These are phyloP conservation scores for Trichosporon sp. DNA, from an alignment of 1,284 basidiomycete genomes.

Conservation along the genomic window DNA sequence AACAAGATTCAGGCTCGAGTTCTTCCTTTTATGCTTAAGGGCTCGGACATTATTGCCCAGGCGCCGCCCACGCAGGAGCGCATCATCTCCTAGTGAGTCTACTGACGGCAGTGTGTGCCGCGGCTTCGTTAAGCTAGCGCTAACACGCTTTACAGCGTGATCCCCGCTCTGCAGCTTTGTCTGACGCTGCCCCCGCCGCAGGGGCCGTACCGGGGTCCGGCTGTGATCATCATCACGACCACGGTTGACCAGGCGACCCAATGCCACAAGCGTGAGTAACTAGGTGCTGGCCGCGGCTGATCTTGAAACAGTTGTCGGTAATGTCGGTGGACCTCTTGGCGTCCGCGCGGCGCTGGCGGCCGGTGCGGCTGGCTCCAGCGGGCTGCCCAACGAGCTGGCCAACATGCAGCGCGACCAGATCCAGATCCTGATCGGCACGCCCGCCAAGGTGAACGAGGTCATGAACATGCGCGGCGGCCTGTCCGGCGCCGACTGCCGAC, in stretches of 20 bases:
- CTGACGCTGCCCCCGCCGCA: conserved; percentile 57
- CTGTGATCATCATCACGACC: conserved; percentile 89
- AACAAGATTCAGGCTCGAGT: conserved; percentile 98
- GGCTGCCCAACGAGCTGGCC: conserved; percentile 72
- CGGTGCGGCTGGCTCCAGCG: conserved; percentile 62
- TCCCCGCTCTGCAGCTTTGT: conserved; percentile 84
- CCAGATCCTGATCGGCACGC: conserved; percentile 93
- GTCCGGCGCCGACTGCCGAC: conserved; percentile 73
- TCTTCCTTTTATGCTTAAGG: conserved; percentile 83
- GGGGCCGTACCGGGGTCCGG: conserved; percentile 67
- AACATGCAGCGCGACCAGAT: conserved; percentile 83
- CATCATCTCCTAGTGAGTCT: conserved; percentile 75
- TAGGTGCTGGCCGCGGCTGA: not conserved
- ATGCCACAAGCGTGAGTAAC: conserved; percentile 65
- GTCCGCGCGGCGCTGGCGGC: conserved; percentile 81
- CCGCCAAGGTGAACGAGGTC: conserved; percentile 88
- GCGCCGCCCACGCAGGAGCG: conserved; percentile 97
- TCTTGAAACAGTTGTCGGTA: conserved; percentile 67
- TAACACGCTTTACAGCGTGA: conserved; percentile 56
- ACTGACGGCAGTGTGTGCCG: not conserved
- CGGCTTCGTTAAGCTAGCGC: too few relatives aligned
- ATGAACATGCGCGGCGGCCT: conserved; percentile 68
- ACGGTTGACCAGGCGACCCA: conserved; percentile 98
- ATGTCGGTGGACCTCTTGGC: conserved; percentile 84
- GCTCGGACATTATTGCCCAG: conserved; percentile 95